Evolutionary conservation across 768 basidiomycete genomes (phyloP), one percentile per base, ranked within the genome.

Genomic region (Hebeloma cylindrosporum): DNA sequence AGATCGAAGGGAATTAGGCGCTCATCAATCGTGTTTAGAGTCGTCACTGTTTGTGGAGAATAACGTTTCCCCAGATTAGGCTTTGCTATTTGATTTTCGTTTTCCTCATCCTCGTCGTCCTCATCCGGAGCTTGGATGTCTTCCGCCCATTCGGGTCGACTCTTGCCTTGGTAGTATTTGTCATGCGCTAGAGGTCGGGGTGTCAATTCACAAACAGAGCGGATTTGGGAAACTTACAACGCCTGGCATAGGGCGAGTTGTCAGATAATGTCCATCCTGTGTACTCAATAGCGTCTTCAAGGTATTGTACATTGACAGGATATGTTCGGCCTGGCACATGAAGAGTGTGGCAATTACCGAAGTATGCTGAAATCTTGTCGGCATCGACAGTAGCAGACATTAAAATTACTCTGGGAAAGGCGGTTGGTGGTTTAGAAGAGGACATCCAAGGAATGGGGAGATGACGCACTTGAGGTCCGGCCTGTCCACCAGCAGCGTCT

Each of bases 321-420:
- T 90, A 98, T 1, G 93, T 97, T 13, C 95, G 80, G 3, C 95
- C 96, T 13, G 94, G 94, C 21, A 99, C 88, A 47, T 85, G 82
- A 9, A 98, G 72, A 13, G 83, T 79, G 0, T 92, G 91, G 53
- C 86, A 86, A 34, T 80, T 80, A n/a, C 85, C 89, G 60, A 98
- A 96, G 63, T 85, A 97, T 10, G 65, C 68, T 8, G 93, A 88
- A 29, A 98, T 81, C 69, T 93, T 93, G 43, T 89, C 84, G 1
- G 91, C 83, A 53, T 99, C 93, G 18, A 96, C 73, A 0, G 96
- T 99, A 1, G 96, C 95, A 23, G 93, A 95, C 95, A 99, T 99
- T 35, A 98, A 75, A 11, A 97, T 80, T 29, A 99, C 81, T 65
- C 91, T 93, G 45, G 21, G 11, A 39, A 47, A 13, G 35, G 7